phyloP scores from a whole-genome alignment of 768 basidiomycete species.

The Russula foetens region DNA sequence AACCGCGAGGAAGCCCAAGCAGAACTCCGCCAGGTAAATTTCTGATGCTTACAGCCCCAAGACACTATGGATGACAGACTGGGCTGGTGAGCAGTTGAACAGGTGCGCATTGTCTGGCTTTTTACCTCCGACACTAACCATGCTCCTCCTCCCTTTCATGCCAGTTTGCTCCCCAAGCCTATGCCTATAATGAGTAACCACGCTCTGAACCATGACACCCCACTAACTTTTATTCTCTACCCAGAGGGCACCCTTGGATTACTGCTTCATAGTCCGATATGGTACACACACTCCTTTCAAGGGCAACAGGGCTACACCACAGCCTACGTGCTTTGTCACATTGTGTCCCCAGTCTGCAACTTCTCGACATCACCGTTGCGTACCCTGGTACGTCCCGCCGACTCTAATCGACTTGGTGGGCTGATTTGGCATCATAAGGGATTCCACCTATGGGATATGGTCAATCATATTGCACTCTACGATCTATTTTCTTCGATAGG shows the following conservation, averaged over 20 bases:
- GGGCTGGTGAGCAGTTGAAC: constrained; percentile 80
- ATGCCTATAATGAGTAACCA: constrained; percentile 32
- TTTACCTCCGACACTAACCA: neutral
- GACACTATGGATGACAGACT: constrained; percentile 89
- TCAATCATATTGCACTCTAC: constrained; percentile 82
- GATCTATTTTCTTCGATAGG: constrained; percentile 77
- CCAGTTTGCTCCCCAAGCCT: constrained; percentile 55
- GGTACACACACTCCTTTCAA: constrained; percentile 74
- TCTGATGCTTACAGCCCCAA: constrained; percentile 82
- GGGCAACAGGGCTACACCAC: constrained; percentile 86
- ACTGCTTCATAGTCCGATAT: constrained; percentile 55
- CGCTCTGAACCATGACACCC: constrained; percentile 58
- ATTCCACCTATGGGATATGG: constrained; percentile 76
- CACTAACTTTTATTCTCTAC: constrained; percentile 80
- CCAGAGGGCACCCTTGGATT: constrained; percentile 85
- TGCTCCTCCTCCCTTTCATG: constrained; percentile 4
- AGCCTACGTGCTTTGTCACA: constrained; percentile 75
- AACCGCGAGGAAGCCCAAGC: constrained; percentile 85
- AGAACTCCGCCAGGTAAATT: constrained; percentile 95
- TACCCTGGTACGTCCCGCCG: constrained; percentile 64
- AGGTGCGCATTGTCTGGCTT: constrained; percentile 43
- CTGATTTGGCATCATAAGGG: constrained; percentile 34
- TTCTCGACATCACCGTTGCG: constrained; percentile 87
- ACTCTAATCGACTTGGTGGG: neutral
- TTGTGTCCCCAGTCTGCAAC: constrained; percentile 62